Evolutionary conservation across 1,284 basidiomycete genomes (phyloP).

Genomic region (Porodaedalea pini): DNA sequence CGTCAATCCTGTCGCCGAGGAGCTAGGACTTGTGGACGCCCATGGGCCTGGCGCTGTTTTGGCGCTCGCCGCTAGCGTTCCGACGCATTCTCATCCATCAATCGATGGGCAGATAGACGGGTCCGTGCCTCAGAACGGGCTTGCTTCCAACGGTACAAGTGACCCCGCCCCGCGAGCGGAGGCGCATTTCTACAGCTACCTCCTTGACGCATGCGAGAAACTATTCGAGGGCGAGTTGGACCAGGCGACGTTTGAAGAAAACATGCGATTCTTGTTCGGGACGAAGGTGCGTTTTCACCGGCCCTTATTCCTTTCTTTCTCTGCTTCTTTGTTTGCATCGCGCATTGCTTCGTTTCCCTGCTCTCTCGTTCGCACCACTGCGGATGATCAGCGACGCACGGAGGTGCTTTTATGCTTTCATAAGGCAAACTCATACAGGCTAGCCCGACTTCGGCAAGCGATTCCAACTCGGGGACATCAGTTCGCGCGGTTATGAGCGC

Average conservation of each 20-base stretch:
- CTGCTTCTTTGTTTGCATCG: too few relatives aligned
- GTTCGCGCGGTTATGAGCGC: too few relatives aligned
- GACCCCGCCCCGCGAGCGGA: conserved; percentile 39
- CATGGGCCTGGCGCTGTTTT: conserved; percentile 68
- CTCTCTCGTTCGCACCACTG: not conserved
- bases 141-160: not conserved
- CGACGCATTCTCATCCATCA: conserved; percentile 35
- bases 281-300: conserved; percentile 70
- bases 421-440: too few relatives aligned
- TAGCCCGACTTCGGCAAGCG: too few relatives aligned
- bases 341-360: not conserved
- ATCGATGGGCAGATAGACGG: conserved; percentile 22
- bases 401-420: too few relatives aligned
- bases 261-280: conserved; percentile 95
- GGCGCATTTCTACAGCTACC: conserved; percentile 76
- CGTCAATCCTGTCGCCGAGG: conserved; percentile 68
- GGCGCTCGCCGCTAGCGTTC: conserved; percentile 55
- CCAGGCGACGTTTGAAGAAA: conserved; percentile 88
- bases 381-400: too few relatives aligned
- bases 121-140: not conserved
- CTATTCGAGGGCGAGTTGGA: conserved; percentile 93
- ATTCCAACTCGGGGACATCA: too few relatives aligned
- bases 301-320: conserved; percentile 28
- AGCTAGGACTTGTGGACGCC: conserved; percentile 72
- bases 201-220: conserved; percentile 90